These are phyloP conservation scores for Tricharina praecox DNA, from an alignment of 495 filamentous ascomycete genomes.

Conservation along the genomic window DNA sequence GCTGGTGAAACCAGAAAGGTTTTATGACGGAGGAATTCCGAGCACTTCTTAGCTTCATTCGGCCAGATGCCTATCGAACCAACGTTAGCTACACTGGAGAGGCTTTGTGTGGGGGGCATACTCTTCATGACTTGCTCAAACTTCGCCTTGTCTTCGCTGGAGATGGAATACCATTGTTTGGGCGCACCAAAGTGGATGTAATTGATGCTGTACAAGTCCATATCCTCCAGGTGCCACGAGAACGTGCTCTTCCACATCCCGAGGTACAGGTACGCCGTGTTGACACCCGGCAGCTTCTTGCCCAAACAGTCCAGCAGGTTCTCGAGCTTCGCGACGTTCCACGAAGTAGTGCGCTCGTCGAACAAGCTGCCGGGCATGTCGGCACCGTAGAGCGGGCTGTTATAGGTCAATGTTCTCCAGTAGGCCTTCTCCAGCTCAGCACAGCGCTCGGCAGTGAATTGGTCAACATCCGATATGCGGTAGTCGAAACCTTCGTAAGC, in stretches of 20 bases:
- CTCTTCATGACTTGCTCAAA: constrained; percentile 94
- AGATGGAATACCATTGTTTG: constrained; percentile 99
- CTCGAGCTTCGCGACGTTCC: constrained; percentile 88
- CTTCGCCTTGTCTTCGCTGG: constrained; percentile 78
- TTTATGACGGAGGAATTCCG: constrained; percentile 94
- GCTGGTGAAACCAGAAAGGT: constrained; percentile 93
- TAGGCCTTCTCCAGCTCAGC: constrained; percentile 85
- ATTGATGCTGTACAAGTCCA: constrained; percentile 98
- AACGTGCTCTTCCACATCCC: constrained; percentile 99
- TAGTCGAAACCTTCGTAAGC: constrained; percentile 79
- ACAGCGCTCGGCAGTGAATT: constrained; percentile 79
- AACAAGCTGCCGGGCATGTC: constrained; percentile 96
- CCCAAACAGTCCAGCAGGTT: constrained; percentile 90
- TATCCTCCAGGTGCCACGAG: constrained; percentile 96
- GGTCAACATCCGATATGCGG: constrained; percentile 57
- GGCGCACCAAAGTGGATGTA: constrained; percentile 97
- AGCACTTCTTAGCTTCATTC: constrained; percentile 87
- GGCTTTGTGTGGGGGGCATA: constrained; percentile 21
- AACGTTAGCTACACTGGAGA: neutral
- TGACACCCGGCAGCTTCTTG: constrained; percentile 89
- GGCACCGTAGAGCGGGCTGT: constrained; percentile 84
- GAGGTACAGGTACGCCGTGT: constrained; percentile 94
- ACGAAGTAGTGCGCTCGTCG: constrained; percentile 61
- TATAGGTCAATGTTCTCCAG: constrained; percentile 92
- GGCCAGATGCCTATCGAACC: constrained; percentile 53